A percentile compares a stretch with the other conserved stretches of the same genome.
These are phyloP conservation scores for Phoma herbarum DNA, from an alignment of 2,329 filamentous ascomycete species.

Conservation along the genomic window DNA sequence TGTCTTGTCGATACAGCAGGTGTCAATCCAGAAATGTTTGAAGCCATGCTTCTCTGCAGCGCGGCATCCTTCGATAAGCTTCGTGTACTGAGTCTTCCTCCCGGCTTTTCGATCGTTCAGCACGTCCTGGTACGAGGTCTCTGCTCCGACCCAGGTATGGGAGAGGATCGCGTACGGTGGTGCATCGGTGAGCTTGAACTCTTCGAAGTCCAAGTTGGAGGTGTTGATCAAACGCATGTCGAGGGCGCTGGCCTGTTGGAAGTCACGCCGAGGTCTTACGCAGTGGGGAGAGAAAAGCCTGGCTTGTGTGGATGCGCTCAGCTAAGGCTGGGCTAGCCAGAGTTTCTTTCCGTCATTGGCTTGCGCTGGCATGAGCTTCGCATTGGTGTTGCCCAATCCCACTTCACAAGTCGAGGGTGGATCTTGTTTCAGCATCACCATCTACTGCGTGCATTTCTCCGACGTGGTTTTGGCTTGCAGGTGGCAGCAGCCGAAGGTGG, in stretches of 20 bases:
- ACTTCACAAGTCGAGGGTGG: no score
- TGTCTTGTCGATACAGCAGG: conserved; percentile 2
- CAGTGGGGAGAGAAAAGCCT: no score
- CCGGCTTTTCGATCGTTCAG: not conserved
- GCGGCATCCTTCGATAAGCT: not conserved
- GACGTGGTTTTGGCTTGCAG: no score
- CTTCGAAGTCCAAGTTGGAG: not conserved
- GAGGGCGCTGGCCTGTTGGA: no score
- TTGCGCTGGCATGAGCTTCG: no score
- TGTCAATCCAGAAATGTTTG: not conserved
- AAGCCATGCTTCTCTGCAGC: not conserved
- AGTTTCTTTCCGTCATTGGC: no score
- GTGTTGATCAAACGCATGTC: not conserved
- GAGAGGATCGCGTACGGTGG: conserved; percentile 7
- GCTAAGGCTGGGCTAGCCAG: no score
- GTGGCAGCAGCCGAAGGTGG: not conserved
- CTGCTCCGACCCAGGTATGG: not conserved
- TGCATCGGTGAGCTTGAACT: not conserved
- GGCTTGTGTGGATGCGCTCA: no score
- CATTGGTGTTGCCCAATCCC: no score
- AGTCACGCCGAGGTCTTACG: no score
- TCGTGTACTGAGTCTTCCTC: not conserved
- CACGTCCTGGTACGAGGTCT: not conserved
- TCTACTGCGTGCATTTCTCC: no score
- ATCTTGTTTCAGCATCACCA: no score